Evolutionary conservation across 352 stramenopile species (phyloP).

Genomic region (Globisporangium yorkense): DNA sequence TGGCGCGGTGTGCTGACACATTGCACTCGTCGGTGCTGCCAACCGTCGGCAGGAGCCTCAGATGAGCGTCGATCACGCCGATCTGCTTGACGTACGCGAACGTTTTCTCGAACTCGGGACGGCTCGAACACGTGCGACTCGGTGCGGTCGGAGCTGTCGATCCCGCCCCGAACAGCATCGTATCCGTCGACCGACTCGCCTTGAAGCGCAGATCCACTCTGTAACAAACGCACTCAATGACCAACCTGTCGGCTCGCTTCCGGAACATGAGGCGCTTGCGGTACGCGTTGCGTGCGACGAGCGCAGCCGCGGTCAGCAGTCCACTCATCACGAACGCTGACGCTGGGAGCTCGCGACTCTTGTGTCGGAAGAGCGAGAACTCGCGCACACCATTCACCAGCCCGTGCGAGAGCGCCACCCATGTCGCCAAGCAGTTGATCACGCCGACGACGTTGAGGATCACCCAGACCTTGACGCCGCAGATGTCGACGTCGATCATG

Average conservation of each 20-base stretch:
- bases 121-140: neutral
- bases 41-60: neutral
- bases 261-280: conserved; percentile 1
- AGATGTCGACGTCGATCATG: conserved; percentile 7
- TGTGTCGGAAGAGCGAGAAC: neutral
- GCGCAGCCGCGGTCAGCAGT: conserved; percentile 3
- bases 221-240: conserved; percentile 9
- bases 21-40: too few relatives aligned
- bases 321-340: conserved; percentile 4
- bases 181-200: neutral
- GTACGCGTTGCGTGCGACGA: conserved; percentile 10
- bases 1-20: neutral
- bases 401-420: neutral
- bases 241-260: neutral
- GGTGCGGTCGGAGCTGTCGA: neutral
- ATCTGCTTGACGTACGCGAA: conserved; percentile 7
- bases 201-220: conserved; percentile 1
- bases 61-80: neutral
- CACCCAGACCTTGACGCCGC: neutral
- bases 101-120: conserved; percentile 1
- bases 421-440: neutral
- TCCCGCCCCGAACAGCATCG: neutral
- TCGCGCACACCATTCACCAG: neutral
- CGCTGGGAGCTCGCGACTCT: neutral
- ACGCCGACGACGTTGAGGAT: neutral